phyloP scores from a whole-genome alignment of 2,329 filamentous ascomycete species.

The Clonostachys chloroleuca region DNA sequence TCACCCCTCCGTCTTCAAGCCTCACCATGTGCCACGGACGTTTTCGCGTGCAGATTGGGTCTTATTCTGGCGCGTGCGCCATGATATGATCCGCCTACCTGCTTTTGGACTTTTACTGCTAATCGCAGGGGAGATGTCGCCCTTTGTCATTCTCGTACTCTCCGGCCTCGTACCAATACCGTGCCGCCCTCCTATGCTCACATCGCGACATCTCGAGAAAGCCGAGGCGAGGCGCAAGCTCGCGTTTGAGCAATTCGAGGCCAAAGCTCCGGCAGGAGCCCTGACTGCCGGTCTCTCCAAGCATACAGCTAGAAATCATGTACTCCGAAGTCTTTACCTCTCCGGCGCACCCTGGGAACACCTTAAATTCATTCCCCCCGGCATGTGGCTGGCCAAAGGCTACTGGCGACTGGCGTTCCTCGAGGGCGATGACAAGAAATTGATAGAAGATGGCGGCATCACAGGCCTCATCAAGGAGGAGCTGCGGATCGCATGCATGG shows the following conservation, averaged over 20 bases:
- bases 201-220: slow-evolving; percentile 50
- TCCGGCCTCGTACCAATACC: slow-evolving; percentile 70
- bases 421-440: slow-evolving; percentile 64
- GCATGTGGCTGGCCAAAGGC: slow-evolving; percentile 51
- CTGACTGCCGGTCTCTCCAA: slow-evolving; percentile 21
- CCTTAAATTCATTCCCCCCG: slow-evolving; percentile 29
- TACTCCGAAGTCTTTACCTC: slow-evolving; percentile 37
- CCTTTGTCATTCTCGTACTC: slow-evolving; percentile 69
- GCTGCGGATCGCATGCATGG: slow-evolving; percentile 64
- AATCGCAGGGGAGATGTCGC: slow-evolving; percentile 82
- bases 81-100: slow-evolving; percentile 75
- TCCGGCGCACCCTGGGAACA: slow-evolving; percentile 43
- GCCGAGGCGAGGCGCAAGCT: slow-evolving; percentile 45
- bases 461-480: slow-evolving; percentile 56
- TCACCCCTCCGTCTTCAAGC: slow-evolving; percentile 31
- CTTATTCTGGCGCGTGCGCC: slow-evolving; percentile 60
- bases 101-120: slow-evolving; percentile 72
- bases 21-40: slow-evolving; percentile 22
- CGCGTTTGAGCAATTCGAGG: slow-evolving; percentile 39
- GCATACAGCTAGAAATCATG: slow-evolving; percentile 24
- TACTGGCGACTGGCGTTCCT: slow-evolving; percentile 56
- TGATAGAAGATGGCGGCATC: slow-evolving; percentile 57
- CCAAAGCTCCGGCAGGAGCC: slow-evolving; percentile 24
- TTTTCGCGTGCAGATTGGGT: slow-evolving; percentile 65
- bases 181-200: slow-evolving; percentile 77